Evolutionary conservation across 73 alveolate genomes (phyloP), one percentile per base, ranked within the genome.

Genomic region (Symbiodinium pilosum): DNA sequence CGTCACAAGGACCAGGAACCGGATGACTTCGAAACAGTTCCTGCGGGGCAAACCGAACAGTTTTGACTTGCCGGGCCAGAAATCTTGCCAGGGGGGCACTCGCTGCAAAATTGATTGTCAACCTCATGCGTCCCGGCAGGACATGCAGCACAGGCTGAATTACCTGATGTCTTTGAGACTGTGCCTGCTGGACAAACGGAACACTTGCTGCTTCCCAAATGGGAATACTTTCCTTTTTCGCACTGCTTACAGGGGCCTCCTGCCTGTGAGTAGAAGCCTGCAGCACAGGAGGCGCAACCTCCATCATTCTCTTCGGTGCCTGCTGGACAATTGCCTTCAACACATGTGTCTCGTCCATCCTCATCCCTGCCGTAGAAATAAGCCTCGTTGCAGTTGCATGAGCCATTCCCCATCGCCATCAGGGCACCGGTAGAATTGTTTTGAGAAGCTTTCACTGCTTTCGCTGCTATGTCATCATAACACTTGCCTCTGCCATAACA

Each of bases 301-400:
- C 95, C 95, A 40, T 88, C 73, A 9, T 41, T 68, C 47, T 88
- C 95, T 68, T 88, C 95, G 24, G 87, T 88, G 38, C 95, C 95
- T 64, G 95, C 95, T 41, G 95, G 95, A 36, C 95, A 88, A 26
- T 11, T 41, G 39, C 95, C 95, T 5, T 88, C 95, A 34, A 32
- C 32, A 44, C 95, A 88, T 9, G 68, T 88, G 38, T 51, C 47
- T 41, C 95, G 95, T 16, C 95, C 95, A 24, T 38, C 64, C 30
- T 56, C 68, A n/a, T 87, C 94, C 0, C n/a, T 38, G 16, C 94
- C 94, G 71, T 4, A 54, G 20, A 87, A 87, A 24, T 40, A 42
- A 26, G 4, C 95, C 30, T 88, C 95, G 30, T 64, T 30, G 86
- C 95, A 88, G 16, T 7, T 16, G 43, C 94, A 87, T 12, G 94